These are phyloP conservation scores for Microthyrium microscopicum DNA, from an alignment of 2,329 filamentous ascomycete species.

Conservation along the genomic window DNA sequence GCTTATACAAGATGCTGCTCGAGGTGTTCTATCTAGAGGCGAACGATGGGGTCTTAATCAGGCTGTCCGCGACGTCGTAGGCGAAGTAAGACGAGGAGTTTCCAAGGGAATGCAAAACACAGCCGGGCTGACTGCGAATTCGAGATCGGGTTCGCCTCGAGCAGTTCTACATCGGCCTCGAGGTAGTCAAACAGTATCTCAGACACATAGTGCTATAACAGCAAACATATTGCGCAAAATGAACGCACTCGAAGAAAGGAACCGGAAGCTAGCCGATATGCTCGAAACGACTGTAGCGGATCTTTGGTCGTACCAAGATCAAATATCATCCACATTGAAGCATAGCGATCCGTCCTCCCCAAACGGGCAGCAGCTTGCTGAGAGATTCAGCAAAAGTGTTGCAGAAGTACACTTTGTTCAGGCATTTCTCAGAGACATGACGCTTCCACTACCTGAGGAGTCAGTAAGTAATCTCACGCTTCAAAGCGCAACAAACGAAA, in stretches of 20 bases:
- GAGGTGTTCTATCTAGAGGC: conserved; percentile 53
- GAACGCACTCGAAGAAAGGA: conserved; percentile 43
- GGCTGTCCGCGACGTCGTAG: conserved; percentile 63
- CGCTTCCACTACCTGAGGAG: conserved; percentile 22
- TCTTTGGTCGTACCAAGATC: conserved; percentile 42
- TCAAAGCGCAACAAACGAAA: background rate
- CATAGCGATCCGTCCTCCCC: conserved; percentile 17
- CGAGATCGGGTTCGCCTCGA: conserved; percentile 1
- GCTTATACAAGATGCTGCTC: conserved; percentile 59
- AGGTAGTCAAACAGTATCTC: conserved; percentile 14
- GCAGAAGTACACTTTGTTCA: conserved; percentile 35
- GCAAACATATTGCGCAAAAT: conserved; percentile 19
- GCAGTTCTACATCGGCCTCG: conserved; percentile 15
- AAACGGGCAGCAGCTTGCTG: conserved; percentile 13
- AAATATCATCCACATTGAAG: conserved; percentile 25
- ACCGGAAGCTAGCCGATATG: conserved; percentile 49
- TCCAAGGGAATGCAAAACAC: background rate
- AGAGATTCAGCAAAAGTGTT: conserved; percentile 29
- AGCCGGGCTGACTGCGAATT: background rate
- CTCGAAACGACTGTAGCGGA: conserved; percentile 48
- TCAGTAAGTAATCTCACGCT: background rate
- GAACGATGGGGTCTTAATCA: conserved; percentile 68
- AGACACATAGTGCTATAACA: conserved; percentile 27
- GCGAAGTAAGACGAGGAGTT: conserved; percentile 63
- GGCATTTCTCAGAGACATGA: conserved; percentile 31